These are phyloP conservation scores for Cladosporium sp. DNA, from an alignment of 2,329 filamentous ascomycete species.

Conservation along the genomic window DNA sequence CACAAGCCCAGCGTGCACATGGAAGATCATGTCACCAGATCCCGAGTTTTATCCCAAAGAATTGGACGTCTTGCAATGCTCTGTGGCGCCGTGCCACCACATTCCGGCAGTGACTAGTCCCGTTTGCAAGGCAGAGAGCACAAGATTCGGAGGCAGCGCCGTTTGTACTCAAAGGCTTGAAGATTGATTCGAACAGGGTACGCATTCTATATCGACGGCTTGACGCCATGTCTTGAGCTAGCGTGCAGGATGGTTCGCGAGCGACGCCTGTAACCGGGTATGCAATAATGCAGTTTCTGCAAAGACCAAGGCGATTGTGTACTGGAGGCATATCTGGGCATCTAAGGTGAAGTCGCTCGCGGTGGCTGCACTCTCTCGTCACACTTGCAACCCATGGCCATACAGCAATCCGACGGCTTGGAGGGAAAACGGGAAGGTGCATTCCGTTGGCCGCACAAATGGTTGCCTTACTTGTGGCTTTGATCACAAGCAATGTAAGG, in stretches of 20 bases:
- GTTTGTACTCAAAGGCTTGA: no score
- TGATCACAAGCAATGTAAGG: no score
- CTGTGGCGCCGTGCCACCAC: not conserved
- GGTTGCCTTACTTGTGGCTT: not conserved
- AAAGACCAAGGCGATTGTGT: no score
- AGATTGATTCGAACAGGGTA: no score
- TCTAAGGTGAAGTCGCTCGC: not conserved
- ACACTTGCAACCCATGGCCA: not conserved
- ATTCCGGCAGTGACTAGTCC: not conserved
- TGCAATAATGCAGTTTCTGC: no score
- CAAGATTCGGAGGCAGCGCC: not conserved
- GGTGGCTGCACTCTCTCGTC: not conserved
- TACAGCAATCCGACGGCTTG: not conserved
- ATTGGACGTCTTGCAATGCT: not conserved
- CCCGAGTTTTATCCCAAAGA: not conserved
- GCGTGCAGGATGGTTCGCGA: not conserved
- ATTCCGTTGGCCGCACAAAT: not conserved
- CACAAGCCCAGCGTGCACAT: not conserved
- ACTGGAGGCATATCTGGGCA: no score
- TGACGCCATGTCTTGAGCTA: no score
- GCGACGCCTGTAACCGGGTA: no score
- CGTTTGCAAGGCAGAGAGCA: not conserved
- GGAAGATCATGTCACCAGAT: not conserved
- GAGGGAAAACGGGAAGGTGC: not conserved
- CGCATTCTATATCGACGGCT: no score